Evolutionary conservation across 371 early-diverging fungal genomes (phyloP).

Genomic region (Mortierella sp.): DNA sequence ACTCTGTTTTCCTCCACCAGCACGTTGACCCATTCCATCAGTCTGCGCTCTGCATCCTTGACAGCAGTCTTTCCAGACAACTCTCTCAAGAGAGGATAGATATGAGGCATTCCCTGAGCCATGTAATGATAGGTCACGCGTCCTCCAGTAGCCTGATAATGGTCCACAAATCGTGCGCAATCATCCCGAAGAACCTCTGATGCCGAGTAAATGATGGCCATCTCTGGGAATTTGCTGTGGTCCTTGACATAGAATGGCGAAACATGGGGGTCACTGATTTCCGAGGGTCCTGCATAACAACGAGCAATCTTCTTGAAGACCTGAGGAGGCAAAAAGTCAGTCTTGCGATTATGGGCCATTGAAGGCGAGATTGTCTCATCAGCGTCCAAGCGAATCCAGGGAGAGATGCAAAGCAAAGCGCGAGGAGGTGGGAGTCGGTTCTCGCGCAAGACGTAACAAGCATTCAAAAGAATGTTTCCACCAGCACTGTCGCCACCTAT

Average conservation of each 20-base stretch:
- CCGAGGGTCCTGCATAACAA: constrained; percentile 39
- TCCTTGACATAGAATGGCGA: constrained; percentile 56
- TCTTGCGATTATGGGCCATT: constrained; percentile 52
- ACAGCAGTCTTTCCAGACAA: constrained; percentile 48
- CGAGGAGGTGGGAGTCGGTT: constrained; percentile 45
- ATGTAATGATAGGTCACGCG: constrained; percentile 52
- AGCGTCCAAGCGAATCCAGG: constrained; percentile 55
- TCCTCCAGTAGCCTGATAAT: constrained; percentile 48
- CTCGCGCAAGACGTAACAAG: constrained; percentile 44
- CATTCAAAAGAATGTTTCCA: constrained; percentile 45
- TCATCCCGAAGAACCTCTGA: constrained; percentile 47
- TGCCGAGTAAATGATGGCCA: constrained; percentile 46
- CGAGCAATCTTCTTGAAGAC: constrained; percentile 55
- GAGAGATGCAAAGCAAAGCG: constrained; percentile 51
- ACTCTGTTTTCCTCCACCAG: constrained; percentile 53
- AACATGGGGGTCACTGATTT: constrained; percentile 41
- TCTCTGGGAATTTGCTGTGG: constrained; percentile 51
- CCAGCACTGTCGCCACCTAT: constrained; percentile 50
- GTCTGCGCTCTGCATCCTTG: constrained; percentile 54
- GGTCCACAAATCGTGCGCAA: constrained; percentile 50
- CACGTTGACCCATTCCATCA: constrained; percentile 57
- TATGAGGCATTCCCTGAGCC: constrained; percentile 54
- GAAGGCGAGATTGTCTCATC: constrained; percentile 39
- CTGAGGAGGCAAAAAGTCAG: constrained; percentile 55
- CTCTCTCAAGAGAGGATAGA: constrained; percentile 41